Conservation (phyloP, 495 filamentous ascomycete genomes). For the Penicillium argentinense region DNA sequence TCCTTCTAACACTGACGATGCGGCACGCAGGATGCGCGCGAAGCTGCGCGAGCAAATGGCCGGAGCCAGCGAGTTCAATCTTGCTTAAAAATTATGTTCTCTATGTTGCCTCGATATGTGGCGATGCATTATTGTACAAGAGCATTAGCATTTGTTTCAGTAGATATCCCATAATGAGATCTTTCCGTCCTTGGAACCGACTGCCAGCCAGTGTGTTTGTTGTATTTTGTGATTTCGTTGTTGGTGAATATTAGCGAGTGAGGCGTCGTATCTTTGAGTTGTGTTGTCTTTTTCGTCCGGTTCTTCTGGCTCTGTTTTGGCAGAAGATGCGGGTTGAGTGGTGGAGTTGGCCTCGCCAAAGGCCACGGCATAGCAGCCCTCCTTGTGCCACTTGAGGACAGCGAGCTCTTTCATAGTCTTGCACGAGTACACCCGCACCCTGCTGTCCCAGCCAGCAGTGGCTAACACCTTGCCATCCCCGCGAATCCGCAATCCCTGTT, state of each 20-base stretch:
- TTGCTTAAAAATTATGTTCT: slow-evolving; percentile 55
- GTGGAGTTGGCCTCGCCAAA: slow-evolving; percentile 58
- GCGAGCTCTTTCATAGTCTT: slow-evolving; percentile 86
- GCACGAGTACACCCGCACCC: slow-evolving; percentile 74
- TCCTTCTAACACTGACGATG: slow-evolving; percentile 57
- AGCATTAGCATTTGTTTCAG: slow-evolving; percentile 49
- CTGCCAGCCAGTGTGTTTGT: slow-evolving; percentile 83
- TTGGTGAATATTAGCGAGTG: slow-evolving; percentile 55
- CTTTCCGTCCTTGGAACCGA: slow-evolving; percentile 92
- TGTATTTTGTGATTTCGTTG: slow-evolving; percentile 64
- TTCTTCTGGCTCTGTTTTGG: neutral
- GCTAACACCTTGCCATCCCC: slow-evolving; percentile 81
- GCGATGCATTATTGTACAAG: slow-evolving; percentile 29
- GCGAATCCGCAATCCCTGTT: slow-evolving; percentile 77
- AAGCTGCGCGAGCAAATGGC: slow-evolving; percentile 80
- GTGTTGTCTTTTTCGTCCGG: neutral
- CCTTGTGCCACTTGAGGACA: slow-evolving; percentile 93
- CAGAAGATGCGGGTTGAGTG: neutral
- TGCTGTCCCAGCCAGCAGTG: slow-evolving; percentile 91
- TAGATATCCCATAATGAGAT: slow-evolving; percentile 96
- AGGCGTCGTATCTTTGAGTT: slow-evolving; percentile 9
- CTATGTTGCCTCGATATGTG: slow-evolving; percentile 1
- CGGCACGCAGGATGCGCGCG: slow-evolving; percentile 69
- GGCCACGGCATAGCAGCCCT: slow-evolving; percentile 82
- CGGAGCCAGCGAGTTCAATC: slow-evolving; percentile 80